Percentiles rank a stretch among this genome's conserved stretches.
phyloP scores from a whole-genome alignment of 352 stramenopile species.

The Elongisporangium senticosum region DNA sequence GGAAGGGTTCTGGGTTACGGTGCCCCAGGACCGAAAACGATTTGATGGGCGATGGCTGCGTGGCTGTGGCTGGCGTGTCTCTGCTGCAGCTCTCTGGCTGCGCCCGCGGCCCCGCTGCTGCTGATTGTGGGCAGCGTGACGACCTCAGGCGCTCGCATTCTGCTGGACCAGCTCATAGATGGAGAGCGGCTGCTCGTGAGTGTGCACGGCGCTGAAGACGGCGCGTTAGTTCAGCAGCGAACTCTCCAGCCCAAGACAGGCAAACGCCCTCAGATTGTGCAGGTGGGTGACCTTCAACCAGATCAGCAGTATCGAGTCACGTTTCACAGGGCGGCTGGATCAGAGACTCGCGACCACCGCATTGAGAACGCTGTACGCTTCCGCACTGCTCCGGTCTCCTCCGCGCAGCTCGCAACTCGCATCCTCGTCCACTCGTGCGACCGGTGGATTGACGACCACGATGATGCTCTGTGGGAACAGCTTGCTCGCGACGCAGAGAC shows the following conservation, averaged over 20 bases:
- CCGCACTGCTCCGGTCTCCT: conserved; percentile 3
- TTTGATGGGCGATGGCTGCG: not conserved
- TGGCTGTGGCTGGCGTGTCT: conserved; percentile 6
- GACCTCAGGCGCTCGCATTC: conserved; percentile 31
- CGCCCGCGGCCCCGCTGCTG: conserved; percentile 16
- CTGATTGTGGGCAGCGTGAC: conserved; percentile 51
- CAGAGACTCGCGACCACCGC: not conserved
- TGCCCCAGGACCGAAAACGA: not conserved
- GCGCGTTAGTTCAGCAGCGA: conserved; percentile 3
- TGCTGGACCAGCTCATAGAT: conserved; percentile 32
- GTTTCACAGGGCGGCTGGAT: conserved; percentile 14
- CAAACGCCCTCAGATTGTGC: conserved; percentile 20
- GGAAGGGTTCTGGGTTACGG: not conserved
- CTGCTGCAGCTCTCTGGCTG: conserved; percentile 7
- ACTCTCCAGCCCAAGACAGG: not conserved
- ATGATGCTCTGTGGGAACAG: conserved; percentile 37
- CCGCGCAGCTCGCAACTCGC: not conserved
- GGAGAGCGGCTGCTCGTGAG: not conserved
- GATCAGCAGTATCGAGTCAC: conserved; percentile 32
- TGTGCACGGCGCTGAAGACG: not conserved
- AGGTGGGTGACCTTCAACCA: conserved; percentile 24
- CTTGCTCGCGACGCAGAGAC: conserved; percentile 32
- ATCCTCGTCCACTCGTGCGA: conserved; percentile 55
- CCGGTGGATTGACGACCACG: conserved; percentile 48
- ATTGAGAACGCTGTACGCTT: conserved; percentile 11